phyloP scores from a whole-genome alignment of 1,284 basidiomycete genomes.

The Austroboletus sp. region DNA sequence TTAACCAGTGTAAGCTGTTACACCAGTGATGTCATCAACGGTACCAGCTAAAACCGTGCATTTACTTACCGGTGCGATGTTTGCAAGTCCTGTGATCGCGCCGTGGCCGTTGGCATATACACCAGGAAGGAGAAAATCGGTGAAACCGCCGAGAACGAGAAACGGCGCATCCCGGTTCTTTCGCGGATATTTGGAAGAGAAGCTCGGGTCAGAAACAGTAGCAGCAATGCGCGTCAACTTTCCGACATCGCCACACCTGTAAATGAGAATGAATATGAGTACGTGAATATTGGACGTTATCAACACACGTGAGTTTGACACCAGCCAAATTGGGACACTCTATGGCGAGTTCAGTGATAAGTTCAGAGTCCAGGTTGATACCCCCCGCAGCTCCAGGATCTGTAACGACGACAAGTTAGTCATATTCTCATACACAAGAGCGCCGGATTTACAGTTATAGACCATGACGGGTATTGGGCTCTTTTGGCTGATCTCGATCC shows the following conservation, averaged over 20 bases:
- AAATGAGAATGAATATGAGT: constrained; percentile 2
- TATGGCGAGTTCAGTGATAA: constrained; percentile 71
- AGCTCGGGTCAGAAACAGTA: constrained; percentile 54
- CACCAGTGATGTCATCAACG: neutral
- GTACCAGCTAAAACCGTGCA: neutral
- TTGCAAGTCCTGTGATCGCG: constrained; percentile 77
- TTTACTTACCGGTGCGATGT: constrained; percentile 63
- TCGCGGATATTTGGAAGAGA: constrained; percentile 56
- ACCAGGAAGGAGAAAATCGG: constrained; percentile 73
- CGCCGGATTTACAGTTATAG: constrained; percentile 72
- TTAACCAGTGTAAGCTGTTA: constrained; percentile 52
- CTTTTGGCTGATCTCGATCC: constrained; percentile 65
- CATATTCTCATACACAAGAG: neutral
- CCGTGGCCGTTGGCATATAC: constrained; percentile 64
- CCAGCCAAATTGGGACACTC: constrained; percentile 72
- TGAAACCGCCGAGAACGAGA: constrained; percentile 71
- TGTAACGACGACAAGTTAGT: constrained; percentile 26
- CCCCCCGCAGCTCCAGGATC: constrained; percentile 79
- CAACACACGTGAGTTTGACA: constrained; percentile 76
- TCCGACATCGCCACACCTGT: constrained; percentile 81
- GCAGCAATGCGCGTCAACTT: constrained; percentile 81
- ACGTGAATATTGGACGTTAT: neutral
- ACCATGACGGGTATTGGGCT: constrained; percentile 83
- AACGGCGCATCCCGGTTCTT: constrained; percentile 61
- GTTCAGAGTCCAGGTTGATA: constrained; percentile 81